phyloP scores from a whole-genome alignment of 495 filamentous ascomycete species.

The Tuber aestivum region DNA sequence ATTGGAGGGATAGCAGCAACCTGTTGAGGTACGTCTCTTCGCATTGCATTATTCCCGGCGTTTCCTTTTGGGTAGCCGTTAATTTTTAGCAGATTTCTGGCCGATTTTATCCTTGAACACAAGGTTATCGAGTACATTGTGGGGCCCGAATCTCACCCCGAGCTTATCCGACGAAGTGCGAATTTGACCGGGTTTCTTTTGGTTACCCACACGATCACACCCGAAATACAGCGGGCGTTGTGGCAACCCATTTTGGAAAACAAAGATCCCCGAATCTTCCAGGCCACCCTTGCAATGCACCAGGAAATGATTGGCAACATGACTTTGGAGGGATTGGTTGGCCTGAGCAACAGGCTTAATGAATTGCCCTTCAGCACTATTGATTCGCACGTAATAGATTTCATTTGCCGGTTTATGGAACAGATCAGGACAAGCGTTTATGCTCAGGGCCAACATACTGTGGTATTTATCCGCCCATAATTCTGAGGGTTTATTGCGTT shows the following conservation, averaged over 20 bases:
- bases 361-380: constrained; percentile 58
- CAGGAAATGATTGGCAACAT: constrained; percentile 58
- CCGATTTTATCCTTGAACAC: constrained; percentile 58
- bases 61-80: neutral
- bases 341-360: constrained; percentile 68
- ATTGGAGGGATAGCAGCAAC: constrained; percentile 36
- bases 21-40: constrained; percentile 28
- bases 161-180: constrained; percentile 70
- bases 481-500: constrained; percentile 54
- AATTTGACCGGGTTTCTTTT: constrained; percentile 85
- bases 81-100: constrained; percentile 49
- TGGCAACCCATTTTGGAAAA: constrained; percentile 80
- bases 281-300: constrained; percentile 74
- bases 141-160: constrained; percentile 83
- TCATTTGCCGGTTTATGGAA: constrained; percentile 34
- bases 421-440: constrained; percentile 32
- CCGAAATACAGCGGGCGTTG: constrained; percentile 67
- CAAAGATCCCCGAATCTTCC: constrained; percentile 75
- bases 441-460: constrained; percentile 7
- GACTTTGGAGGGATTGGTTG: constrained; percentile 52
- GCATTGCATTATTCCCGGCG: neutral
- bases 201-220: constrained; percentile 68
- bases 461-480: neutral
- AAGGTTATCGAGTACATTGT: constrained; percentile 78
- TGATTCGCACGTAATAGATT: constrained; percentile 38